These are phyloP conservation scores for Toxoplasma gondii DNA, from an alignment of 169 alveolate genomes.

Conservation along the genomic window DNA sequence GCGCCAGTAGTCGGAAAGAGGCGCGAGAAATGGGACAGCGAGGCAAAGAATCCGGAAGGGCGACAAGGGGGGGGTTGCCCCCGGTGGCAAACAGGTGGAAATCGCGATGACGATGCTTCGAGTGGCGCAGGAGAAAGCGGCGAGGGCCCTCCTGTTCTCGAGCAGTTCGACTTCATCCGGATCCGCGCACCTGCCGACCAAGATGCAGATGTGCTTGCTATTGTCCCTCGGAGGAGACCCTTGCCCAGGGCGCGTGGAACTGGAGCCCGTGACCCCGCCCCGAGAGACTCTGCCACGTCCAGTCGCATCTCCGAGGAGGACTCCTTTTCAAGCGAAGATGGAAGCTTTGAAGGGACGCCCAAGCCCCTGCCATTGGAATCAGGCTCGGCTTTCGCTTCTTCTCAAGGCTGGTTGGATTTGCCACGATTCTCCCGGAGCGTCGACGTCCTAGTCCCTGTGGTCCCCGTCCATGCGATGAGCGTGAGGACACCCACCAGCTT, in stretches of 20 bases:
- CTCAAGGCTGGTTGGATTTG: conserved; percentile 9
- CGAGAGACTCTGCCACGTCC: no score
- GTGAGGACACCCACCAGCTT: not conserved
- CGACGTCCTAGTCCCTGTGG: conserved; percentile 35
- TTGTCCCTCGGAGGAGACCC: not conserved
- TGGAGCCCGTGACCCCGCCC: not conserved
- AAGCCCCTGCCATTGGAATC: not conserved
- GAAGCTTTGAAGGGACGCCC: not conserved
- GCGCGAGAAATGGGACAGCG: not conserved
- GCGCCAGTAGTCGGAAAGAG: not conserved
- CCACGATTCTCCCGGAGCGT: not conserved
- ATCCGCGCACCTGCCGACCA: not conserved
- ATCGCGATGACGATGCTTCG: not conserved
- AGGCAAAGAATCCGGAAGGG: not conserved
- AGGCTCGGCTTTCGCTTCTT: not conserved
- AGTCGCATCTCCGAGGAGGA: no score
- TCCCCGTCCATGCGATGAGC: not conserved
- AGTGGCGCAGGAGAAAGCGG: not conserved
- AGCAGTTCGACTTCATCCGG: conserved; percentile 23
- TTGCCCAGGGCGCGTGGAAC: not conserved
- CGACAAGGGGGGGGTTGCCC: no score
- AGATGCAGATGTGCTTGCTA: conserved; percentile 15
- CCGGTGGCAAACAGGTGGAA: not conserved
- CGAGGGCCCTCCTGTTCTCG: not conserved
- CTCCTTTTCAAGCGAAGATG: not conserved